Evolutionary conservation across 2,329 filamentous ascomycete species (phyloP).

Genomic region (Colletotrichum cuscutae): DNA sequence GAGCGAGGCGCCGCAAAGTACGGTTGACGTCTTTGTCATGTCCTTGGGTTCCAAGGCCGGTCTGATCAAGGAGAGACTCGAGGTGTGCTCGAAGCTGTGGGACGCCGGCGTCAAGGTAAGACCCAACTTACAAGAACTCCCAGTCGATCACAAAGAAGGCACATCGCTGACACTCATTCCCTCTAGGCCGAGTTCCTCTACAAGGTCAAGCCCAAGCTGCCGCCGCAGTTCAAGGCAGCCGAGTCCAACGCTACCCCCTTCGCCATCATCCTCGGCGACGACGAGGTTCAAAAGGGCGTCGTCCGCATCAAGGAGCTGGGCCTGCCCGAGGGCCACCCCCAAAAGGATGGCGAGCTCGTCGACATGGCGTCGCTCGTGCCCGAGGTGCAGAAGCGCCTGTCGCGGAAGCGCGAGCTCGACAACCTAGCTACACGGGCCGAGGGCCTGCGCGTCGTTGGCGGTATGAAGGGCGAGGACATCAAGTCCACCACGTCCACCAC

Average conservation of each 20-base stretch:
- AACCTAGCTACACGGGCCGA: constrained; percentile 54
- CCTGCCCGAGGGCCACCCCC: constrained; percentile 82
- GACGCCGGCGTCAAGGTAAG: constrained; percentile 84
- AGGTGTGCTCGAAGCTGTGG: constrained; percentile 81
- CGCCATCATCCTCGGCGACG: constrained; percentile 89
- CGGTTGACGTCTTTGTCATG: constrained; percentile 92
- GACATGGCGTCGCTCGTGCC: constrained; percentile 69
- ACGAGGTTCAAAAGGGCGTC: constrained; percentile 85
- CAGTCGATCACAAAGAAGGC: neutral
- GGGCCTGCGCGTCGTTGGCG: constrained; percentile 57
- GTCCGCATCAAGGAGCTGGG: constrained; percentile 86
- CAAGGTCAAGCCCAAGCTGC: constrained; percentile 91
- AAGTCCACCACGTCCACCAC: constrained; percentile 39
- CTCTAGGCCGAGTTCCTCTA: constrained; percentile 81
- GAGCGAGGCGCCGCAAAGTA: constrained; percentile 64
- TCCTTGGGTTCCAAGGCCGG: constrained; percentile 89
- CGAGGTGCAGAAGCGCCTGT: constrained; percentile 66
- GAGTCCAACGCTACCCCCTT: constrained; percentile 84
- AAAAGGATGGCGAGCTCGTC: constrained; percentile 88
- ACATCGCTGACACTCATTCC: neutral
- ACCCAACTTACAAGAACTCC: neutral
- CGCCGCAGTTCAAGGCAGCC: constrained; percentile 90
- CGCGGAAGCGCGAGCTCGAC: constrained; percentile 56
- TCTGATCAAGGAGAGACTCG: constrained; percentile 85
- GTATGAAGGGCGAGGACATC: constrained; percentile 55